Conservation (phyloP, 495 filamentous ascomycete genomes). For the Platismatia glauca region DNA sequence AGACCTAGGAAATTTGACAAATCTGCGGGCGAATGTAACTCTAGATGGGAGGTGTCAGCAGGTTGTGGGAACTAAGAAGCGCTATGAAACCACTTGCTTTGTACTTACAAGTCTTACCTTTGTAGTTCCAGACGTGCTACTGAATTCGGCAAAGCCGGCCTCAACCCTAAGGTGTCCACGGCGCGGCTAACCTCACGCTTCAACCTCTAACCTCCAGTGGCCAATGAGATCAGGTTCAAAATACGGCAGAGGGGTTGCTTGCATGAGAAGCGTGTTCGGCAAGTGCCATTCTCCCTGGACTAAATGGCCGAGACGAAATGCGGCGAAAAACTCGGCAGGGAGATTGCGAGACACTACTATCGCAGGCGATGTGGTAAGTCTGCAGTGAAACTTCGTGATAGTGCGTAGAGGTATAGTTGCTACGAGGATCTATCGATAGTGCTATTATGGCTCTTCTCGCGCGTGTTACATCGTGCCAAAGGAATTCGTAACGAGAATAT, state of each 20-base stretch:
- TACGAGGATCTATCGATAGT: background rate
- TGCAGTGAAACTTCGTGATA: too few species aligned
- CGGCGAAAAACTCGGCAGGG: background rate
- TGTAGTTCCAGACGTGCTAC: too few species aligned
- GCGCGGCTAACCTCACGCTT: background rate
- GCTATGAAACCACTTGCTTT: too few species aligned
- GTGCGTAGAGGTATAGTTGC: too few species aligned
- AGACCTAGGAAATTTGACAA: too few species aligned
- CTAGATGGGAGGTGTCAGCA: background rate
- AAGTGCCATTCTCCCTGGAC: too few species aligned
- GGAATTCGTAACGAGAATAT: background rate
- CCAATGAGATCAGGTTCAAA: background rate
- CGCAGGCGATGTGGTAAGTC: background rate
- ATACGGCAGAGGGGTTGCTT: background rate
- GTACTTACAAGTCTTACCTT: too few species aligned
- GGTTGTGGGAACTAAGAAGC: too few species aligned
- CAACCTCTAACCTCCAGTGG: too few species aligned
- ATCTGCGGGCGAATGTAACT: background rate
- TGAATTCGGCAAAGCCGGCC: background rate
- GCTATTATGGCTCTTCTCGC: background rate
- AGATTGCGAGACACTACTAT: background rate
- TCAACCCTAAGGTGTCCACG: background rate
- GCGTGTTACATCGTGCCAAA: background rate
- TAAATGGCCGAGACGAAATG: too few species aligned
- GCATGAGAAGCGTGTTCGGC: background rate